Evolutionary conservation across 495 filamentous ascomycete species (phyloP).

Genomic region (Trichoderma orchidacearum): DNA sequence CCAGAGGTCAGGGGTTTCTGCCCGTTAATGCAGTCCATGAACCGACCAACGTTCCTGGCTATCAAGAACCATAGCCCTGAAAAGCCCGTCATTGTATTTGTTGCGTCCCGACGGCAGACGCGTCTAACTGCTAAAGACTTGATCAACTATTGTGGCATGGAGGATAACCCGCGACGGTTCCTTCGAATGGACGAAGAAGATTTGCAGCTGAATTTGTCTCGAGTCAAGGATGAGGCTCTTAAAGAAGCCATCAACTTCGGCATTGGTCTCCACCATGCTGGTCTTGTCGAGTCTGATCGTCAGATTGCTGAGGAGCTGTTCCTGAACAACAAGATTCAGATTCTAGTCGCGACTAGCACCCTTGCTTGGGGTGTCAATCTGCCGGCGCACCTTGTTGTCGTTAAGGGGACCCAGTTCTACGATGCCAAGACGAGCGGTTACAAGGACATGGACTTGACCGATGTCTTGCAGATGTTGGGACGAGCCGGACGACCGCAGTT

Average conservation of each 20-base stretch:
- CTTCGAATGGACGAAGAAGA: conserved; percentile 91
- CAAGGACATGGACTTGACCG: conserved; percentile 97
- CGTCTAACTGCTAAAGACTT: conserved; percentile 88
- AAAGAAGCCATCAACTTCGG: conserved; percentile 89
- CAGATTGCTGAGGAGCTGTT: conserved; percentile 89
- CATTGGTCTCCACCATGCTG: conserved; percentile 94
- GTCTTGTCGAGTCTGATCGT: conserved; percentile 86
- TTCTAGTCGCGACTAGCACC: conserved; percentile 92
- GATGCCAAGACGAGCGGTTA: conserved; percentile 97
- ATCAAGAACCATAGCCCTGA: conserved; percentile 92
- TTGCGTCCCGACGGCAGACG: conserved; percentile 89
- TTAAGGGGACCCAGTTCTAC: conserved; percentile 97
- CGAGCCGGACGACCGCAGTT: conserved; percentile 94
- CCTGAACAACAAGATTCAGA: conserved; percentile 94
- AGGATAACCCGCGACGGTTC: conserved; percentile 91
- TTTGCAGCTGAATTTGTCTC: conserved; percentile 62
- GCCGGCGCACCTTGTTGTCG: conserved; percentile 90
- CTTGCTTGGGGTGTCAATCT: conserved; percentile 98
- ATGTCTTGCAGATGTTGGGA: conserved; percentile 97
- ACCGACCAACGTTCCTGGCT: conserved; percentile 88
- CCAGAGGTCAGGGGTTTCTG: conserved; percentile 92
- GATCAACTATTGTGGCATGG: conserved; percentile 96
- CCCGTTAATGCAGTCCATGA: conserved; percentile 98
- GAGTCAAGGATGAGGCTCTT: conserved; percentile 85
- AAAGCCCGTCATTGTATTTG: conserved; percentile 97